Conservation (phyloP, 371 early-diverging fungal species). For the Cokeromyces recurvatus region DNA sequence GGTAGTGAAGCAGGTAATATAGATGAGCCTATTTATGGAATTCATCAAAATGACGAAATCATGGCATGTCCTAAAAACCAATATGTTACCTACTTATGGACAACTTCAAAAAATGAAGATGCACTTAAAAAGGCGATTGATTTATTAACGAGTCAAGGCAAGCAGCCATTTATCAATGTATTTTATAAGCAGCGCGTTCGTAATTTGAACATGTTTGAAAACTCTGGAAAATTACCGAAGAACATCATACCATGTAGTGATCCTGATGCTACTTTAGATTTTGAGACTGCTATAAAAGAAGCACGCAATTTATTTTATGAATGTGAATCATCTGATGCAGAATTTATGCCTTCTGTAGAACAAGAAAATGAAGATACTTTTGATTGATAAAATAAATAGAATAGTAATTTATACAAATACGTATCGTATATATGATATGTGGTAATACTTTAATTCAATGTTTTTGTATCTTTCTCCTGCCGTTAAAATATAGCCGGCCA, state of each 20-base stretch:
- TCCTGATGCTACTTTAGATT: constrained; percentile 42
- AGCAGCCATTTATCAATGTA: constrained; percentile 14
- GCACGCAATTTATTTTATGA: constrained; percentile 45
- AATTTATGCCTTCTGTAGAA: constrained; percentile 52
- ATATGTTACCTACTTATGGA: constrained; percentile 37
- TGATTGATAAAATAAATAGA: too few species aligned
- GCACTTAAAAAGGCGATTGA: constrained; percentile 17
- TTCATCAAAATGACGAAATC: constrained; percentile 58
- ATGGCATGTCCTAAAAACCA: constrained; percentile 59
- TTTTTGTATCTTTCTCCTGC: too few species aligned
- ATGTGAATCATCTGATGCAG: constrained; percentile 39
- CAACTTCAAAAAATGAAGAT: constrained; percentile 21
- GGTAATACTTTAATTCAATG: too few species aligned
- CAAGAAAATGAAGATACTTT: constrained; percentile 47
- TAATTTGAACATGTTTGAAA: constrained; percentile 14
- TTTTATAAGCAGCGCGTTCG: constrained; percentile 46
- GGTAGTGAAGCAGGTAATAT: constrained; percentile 30
- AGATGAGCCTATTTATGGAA: constrained; percentile 41
- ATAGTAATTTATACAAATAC: too few species aligned
- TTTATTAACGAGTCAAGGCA: constrained; percentile 17
- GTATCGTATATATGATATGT: too few species aligned
- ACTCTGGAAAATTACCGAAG: constrained; percentile 30
- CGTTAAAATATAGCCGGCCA: too few species aligned
- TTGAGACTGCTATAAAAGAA: constrained; percentile 44
- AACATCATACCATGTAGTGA: constrained; percentile 42